phyloP scores from a whole-genome alignment of 129 eudicot species.

The Tanacetum coccineum region DNA sequence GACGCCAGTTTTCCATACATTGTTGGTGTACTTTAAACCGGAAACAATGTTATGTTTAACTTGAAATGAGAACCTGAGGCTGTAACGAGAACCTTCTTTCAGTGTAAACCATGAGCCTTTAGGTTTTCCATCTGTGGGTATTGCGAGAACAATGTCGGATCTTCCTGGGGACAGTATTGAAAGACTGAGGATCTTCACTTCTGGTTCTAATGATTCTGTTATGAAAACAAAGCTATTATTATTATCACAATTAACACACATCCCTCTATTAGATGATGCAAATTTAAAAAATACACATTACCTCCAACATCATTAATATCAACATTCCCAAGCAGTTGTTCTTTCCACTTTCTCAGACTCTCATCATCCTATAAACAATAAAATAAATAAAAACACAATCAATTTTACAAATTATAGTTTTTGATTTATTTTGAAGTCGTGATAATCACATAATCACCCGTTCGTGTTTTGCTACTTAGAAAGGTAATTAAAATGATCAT shows the following conservation, averaged over 20 bases:
- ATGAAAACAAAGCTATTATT: too few species aligned
- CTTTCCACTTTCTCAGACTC: constrained; percentile 73
- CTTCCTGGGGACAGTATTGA: constrained; percentile 53
- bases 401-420: too few species aligned
- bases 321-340: constrained; percentile 66
- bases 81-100: constrained; percentile 60
- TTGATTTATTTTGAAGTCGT: too few species aligned
- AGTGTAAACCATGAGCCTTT: constrained; percentile 67
- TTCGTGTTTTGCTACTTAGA: too few species aligned
- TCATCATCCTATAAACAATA: constrained; percentile 57
- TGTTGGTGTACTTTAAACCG: constrained; percentile 59
- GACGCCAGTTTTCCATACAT: constrained; percentile 67
- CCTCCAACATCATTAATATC: constrained; percentile 63
- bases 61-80: constrained; percentile 54
- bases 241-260: too few species aligned
- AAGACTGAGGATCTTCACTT: constrained; percentile 59
- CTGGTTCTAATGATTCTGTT: constrained; percentile 56
- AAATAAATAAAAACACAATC: background rate
- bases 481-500: too few species aligned
- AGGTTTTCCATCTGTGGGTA: constrained; percentile 59
- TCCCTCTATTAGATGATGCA: too few species aligned
- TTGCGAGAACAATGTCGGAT: constrained; percentile 54
- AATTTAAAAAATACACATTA: constrained; percentile 21
- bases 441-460: too few species aligned
- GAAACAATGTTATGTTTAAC: constrained; percentile 56